phyloP scores from a whole-genome alignment of 176 grass and related monocot species.

The Triticum monococcum region DNA sequence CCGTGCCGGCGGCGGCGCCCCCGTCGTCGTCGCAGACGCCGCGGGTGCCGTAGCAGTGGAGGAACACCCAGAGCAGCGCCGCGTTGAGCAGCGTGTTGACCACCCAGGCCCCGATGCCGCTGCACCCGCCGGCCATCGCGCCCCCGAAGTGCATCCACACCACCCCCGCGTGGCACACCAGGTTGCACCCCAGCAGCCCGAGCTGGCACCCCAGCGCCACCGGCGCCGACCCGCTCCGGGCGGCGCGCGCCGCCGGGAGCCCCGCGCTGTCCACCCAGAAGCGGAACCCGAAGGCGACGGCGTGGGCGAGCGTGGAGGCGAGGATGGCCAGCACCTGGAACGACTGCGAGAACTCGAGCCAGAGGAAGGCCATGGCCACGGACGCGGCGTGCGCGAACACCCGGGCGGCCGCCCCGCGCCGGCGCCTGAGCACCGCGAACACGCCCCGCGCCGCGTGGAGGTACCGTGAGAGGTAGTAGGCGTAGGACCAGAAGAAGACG shows the following conservation, averaged over 20 bases:
- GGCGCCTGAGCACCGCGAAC: constrained; percentile 49
- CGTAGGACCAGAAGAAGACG: constrained; percentile 99
- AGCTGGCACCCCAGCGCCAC: constrained; percentile 67
- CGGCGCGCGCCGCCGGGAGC: constrained; percentile 34
- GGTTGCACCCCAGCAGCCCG: constrained; percentile 58
- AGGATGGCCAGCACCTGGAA: constrained; percentile 97
- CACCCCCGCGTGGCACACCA: constrained; percentile 76
- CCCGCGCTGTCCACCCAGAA: constrained; percentile 67
- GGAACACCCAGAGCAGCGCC: constrained; percentile 66
- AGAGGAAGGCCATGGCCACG: constrained; percentile 91
- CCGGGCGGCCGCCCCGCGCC: neutral
- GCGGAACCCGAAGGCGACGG: constrained; percentile 63
- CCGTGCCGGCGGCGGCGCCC: neutral
- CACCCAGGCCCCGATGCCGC: constrained; percentile 77
- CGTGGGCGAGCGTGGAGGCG: constrained; percentile 65
- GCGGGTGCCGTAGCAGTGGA: constrained; percentile 66
- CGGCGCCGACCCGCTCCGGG: neutral
- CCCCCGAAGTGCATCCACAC: constrained; percentile 76
- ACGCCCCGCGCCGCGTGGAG: constrained; percentile 72
- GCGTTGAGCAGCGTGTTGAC: constrained; percentile 84
- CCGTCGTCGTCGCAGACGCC: constrained; percentile 43
- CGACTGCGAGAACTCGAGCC: constrained; percentile 98
- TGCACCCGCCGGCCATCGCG: constrained; percentile 64
- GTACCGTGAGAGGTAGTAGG: constrained; percentile 94
- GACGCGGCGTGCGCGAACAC: constrained; percentile 70